Evolutionary conservation across 352 stramenopile species (phyloP).

Genomic region (Phytophthora colocasiae): DNA sequence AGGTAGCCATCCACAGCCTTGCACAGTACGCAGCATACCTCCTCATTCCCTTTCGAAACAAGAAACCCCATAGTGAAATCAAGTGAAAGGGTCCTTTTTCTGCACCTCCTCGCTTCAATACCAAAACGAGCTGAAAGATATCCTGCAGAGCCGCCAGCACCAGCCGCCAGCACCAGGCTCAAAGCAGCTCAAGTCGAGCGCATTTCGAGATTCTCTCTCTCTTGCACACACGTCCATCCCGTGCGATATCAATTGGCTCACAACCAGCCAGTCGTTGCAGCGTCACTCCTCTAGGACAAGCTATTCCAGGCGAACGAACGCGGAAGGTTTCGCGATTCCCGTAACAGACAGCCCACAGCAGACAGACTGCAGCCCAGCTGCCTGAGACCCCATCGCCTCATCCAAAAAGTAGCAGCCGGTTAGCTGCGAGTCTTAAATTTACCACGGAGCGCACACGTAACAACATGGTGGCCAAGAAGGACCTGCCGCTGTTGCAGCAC

Average conservation of each 20-base stretch:
- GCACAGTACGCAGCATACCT: too few species aligned
- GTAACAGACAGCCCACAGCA: constrained; percentile 18
- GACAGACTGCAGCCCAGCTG: constrained; percentile 6
- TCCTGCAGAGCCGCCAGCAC: background rate
- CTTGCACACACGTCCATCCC: constrained; percentile 3
- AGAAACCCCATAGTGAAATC: constrained; percentile 17
- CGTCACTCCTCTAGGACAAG: background rate
- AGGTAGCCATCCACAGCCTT: background rate
- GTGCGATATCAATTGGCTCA: background rate
- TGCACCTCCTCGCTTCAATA: constrained; percentile 10
- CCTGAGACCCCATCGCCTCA: constrained; percentile 1
- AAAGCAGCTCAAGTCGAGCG: too few species aligned
- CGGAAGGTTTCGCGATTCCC: constrained; percentile 36
- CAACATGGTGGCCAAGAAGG: constrained; percentile 53
- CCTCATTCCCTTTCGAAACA: constrained; percentile 18
- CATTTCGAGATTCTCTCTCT: constrained; percentile 15
- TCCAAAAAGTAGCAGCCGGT: background rate
- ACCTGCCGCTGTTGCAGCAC: constrained; percentile 67
- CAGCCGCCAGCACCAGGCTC: background rate
- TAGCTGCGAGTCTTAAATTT: constrained; percentile 35
- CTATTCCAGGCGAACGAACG: constrained; percentile 2
- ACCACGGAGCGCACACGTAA: constrained; percentile 4
- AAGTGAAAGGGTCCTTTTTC: constrained; percentile 10
- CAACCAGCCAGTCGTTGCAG: background rate
- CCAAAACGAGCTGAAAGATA: constrained; percentile 3